Evolutionary conservation across 2,329 filamentous ascomycete genomes (phyloP).

Genomic region (Ceratocystis huliohia): DNA sequence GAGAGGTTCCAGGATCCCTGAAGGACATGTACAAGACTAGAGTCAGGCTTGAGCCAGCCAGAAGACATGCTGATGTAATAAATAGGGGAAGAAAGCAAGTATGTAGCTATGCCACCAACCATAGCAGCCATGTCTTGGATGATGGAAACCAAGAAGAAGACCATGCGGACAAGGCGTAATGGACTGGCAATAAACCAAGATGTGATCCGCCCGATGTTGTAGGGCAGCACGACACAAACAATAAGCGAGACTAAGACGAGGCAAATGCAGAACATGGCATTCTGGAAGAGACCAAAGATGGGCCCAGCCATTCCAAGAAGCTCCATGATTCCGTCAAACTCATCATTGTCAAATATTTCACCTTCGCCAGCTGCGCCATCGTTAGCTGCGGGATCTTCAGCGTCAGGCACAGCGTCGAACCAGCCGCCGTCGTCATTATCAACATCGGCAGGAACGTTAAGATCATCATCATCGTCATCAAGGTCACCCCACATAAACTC

Average conservation of each 20-base stretch:
- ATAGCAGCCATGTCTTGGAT: conserved; percentile 64
- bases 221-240: conserved; percentile 77
- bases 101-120: conserved; percentile 37
- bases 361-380: conserved; percentile 31
- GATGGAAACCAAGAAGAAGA: conserved; percentile 64
- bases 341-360: conserved; percentile 62
- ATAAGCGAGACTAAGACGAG: conserved; percentile 79
- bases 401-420: conserved; percentile 21
- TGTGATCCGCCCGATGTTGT: conserved; percentile 76
- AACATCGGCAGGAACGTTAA: conserved; percentile 32
- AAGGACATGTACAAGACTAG: conserved; percentile 21
- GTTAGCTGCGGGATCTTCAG: background rate
- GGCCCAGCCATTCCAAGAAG: conserved; percentile 94
- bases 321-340: conserved; percentile 91
- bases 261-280: conserved; percentile 85
- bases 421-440: conserved; percentile 38
- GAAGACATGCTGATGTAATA: conserved; percentile 15
- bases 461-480: conserved; percentile 43
- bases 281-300: conserved; percentile 78
- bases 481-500: conserved; percentile 52
- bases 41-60: conserved; percentile 21
- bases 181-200: conserved; percentile 72
- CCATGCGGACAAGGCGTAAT: conserved; percentile 56
- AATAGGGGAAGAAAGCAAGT: conserved; percentile 15
- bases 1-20: background rate